phyloP scores from a whole-genome alignment of 2,329 filamentous ascomycete genomes.

The Aphanoascus verrucosus region DNA sequence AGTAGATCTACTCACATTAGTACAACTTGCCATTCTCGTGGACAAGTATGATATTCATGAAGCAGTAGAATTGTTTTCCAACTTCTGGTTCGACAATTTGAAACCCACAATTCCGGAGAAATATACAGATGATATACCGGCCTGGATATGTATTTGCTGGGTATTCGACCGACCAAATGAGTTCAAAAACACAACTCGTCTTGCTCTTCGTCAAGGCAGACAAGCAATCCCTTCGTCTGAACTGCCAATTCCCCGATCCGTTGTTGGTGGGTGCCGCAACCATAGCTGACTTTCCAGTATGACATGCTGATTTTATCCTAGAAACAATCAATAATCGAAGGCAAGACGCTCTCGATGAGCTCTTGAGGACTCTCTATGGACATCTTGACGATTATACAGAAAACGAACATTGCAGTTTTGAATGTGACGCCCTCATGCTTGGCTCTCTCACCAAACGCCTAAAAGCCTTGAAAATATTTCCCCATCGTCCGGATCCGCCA shows the following conservation, averaged over 20 bases:
- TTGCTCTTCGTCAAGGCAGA: slow-evolving; percentile 14
- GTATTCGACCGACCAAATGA: slow-evolving; percentile 15
- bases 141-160: slow-evolving; percentile 17
- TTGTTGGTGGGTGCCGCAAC: slow-evolving; percentile 12
- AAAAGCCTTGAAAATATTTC: slow-evolving; percentile 13
- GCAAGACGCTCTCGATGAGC: slow-evolving; percentile 11
- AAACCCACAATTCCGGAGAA: slow-evolving; percentile 13
- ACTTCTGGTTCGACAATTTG: slow-evolving; percentile 16
- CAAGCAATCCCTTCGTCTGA: slow-evolving; percentile 11
- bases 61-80: slow-evolving; percentile 14
- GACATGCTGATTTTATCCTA: not conserved
- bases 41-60: slow-evolving; percentile 18
- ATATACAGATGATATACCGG: slow-evolving; percentile 15
- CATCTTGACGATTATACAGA: slow-evolving; percentile 16
- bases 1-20: slow-evolving; percentile 14
- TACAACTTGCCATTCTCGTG: slow-evolving; percentile 16
- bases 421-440: slow-evolving; percentile 17
- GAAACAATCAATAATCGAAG: slow-evolving; percentile 15
- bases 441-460: slow-evolving; percentile 16
- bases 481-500: slow-evolving; percentile 14
- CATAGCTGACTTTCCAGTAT: not conserved
- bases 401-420: slow-evolving; percentile 18
- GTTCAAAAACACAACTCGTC: slow-evolving; percentile 15
- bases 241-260: slow-evolving; percentile 15
- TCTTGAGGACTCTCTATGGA: slow-evolving; percentile 14